Evolutionary conservation across 2,329 filamentous ascomycete genomes (phyloP).

Genomic region (Botryotinia narcissicola): DNA sequence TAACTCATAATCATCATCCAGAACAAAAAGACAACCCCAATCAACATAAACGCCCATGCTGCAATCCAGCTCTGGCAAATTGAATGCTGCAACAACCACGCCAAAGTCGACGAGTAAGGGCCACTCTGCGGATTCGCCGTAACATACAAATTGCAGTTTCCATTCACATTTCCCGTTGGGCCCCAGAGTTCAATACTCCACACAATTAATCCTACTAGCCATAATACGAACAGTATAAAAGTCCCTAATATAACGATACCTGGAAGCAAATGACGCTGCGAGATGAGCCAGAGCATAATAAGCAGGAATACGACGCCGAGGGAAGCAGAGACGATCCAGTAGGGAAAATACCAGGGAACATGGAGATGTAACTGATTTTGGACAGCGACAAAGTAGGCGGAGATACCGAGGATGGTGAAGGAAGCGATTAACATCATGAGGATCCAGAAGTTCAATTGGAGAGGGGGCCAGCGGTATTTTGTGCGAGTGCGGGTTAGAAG

Average conservation of each 20-base stretch:
- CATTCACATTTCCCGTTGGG: constrained; percentile 55
- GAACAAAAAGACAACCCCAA: constrained; percentile 59
- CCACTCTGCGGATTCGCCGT: constrained; percentile 51
- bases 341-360: constrained; percentile 67
- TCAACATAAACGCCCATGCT: constrained; percentile 60
- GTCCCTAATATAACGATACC: constrained; percentile 65
- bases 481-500: constrained; percentile 29
- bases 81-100: constrained; percentile 61
- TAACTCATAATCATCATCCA: constrained; percentile 69
- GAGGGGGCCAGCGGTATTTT: constrained; percentile 65
- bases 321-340: constrained; percentile 57
- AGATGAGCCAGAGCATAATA: constrained; percentile 61
- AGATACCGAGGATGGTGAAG: constrained; percentile 59
- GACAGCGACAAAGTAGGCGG: constrained; percentile 57
- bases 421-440: constrained; percentile 62
- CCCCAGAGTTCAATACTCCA: constrained; percentile 63
- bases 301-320: constrained; percentile 66
- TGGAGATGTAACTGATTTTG: constrained; percentile 54
- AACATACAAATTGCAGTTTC: constrained; percentile 58
- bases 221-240: constrained; percentile 66
- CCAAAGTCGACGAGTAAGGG: constrained; percentile 53
- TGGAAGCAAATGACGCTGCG: constrained; percentile 57
- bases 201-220: constrained; percentile 63
- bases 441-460: constrained; percentile 66
- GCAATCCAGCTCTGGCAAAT: constrained; percentile 67